Base-by-base conservation (phyloP, 179 eudicot genomes). In the Beta lomatogona region DNA sequence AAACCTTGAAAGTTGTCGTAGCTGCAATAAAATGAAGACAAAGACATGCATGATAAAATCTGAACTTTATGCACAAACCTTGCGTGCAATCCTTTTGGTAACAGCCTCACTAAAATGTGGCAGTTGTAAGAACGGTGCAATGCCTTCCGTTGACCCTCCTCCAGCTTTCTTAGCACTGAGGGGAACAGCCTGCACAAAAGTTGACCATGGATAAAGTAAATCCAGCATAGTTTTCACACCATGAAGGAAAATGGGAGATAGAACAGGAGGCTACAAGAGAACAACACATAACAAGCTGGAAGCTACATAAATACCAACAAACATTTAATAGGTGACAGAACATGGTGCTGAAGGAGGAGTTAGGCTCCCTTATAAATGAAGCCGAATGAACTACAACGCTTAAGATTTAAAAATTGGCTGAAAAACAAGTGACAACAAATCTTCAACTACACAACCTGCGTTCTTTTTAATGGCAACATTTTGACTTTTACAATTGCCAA, bases 91-190 rank as follows among this genome's bases (percentile, higher is more conserved):
- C 85, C 90, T 95, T 83, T 94, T 94, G 76, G 88, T 78, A 66
- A 89, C 83, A 75, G 91, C 88, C 59, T 95, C 99, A 66, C 79
- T 92, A 78, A 95, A 94, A 88, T 94, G 94, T 50, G 99, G 99
- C 79, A 95, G 94, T 87, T 95, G 99, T 85, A 95, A 81, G 87
- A 95, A 92, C 21, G 99, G 92, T 85, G 99, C 99, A 83, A 82
- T 87, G 68, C 97, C 99, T 80, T 95, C 98, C 46, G 90, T 59
- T 73, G 91, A 92, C 79, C 94, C 97, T 79, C 97, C 96, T 80
- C 85, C 83, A 68, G 95, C 77, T 85, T 95, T 95, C 82, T 92
- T 94, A 79, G 99, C 89, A 81, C 96, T 91, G 61, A 95, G 91
- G 54, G 98, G 98, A 86, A 94, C 98, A 83, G 99, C 99, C 99